Evolutionary conservation across 495 filamentous ascomycete species (phyloP), one percentile per base, ranked within the genome.

Genomic region (Terfezia boudieri): DNA sequence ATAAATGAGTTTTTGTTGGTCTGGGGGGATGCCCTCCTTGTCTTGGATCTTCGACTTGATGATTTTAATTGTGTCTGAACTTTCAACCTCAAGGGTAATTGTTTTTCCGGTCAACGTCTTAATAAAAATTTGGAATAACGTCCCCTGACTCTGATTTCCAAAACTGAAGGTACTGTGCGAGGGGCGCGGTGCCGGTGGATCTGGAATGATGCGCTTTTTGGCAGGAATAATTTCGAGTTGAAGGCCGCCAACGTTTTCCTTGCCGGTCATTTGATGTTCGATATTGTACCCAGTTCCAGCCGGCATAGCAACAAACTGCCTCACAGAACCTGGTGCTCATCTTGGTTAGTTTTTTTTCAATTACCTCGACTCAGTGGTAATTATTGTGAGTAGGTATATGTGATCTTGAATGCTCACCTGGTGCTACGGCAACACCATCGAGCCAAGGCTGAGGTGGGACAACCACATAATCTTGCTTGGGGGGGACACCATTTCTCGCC

Each of bases 401-500:
- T 32, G 26, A 7, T 32, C 4, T 2, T 32, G 26, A 32, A 32
- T 32, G 26, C 26, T 32, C 26, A 32, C 26, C 26, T 12, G 57
- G 62, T 36, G 53, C 59, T 12, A 49, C 58, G 10, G 58, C 67
- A 22, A 74, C 66, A 11, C 74, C 74, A 52, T 76, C 71, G 1
- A 77, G 61, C 72, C 71, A 74, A 8, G 26, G 57, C 58, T 75
- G 73, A 0, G 50, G 26, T 1, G 72, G 71, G 8, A 64, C 57
- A 23, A 75, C 69, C 6, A 75, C 48, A 51, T 75, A 76, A 51
- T 76, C 71, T 56, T 73, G 73, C 20, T 59, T 57, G 20, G 52
- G 50, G 0, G 37, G 5, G 10, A 22, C 36, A 0, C 36, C 12
- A 9, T 23, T 61, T 26, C 26, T 36, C 12, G 17, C 37, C n/a